Evolutionary conservation across 2,329 filamentous ascomycete species (phyloP), one percentile per base, ranked within the genome.

Genomic region (Coniella vitis): DNA sequence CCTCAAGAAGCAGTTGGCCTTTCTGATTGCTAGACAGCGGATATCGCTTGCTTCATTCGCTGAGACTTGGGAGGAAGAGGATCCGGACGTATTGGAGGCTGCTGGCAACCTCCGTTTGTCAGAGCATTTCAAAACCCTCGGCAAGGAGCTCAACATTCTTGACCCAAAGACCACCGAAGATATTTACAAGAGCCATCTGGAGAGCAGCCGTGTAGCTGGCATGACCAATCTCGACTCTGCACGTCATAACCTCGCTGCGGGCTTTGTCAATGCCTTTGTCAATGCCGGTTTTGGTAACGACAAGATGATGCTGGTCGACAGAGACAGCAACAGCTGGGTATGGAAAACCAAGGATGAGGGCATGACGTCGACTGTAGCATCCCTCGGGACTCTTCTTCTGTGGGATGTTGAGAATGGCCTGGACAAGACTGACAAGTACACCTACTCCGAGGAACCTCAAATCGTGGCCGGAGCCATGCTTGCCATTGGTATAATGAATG

Each of bases 271-370:
- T 62, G 88, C 87, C 0, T 97, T 98, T 61, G 90, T 93, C 54
- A 98, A 98, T 59, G 90, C 93, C 46, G 93, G 93, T 29, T 98
- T 90, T 59, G 87, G 90, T 38, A 87, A 90, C 50, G 93, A 98
- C 68, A 97, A 96, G 75, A 86, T 98, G 81, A 96, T 98, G 91
- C 74, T 97, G 50, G 84, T 89, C 37, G 86, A 93, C 17, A 84
- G 87, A 51, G 84, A 90, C 55, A 94, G 95, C 72, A 84, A 86
- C 59, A 87, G 86, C 55, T 98, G 93, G 91, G 88, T 98, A 4
- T 98, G 90, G 89, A 98, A 97, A 74, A 97, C 94, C 17, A 98
- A 98, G 70, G 90, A 94, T 37, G 90, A 96, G 61, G 93, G 93
- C 55, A 95, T 95, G 90, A 78, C 95, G 69, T 97, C 93, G 1